Evolutionary conservation across 148 eudicot genomes (phyloP).

Genomic region (Rhododendron kiyosumense): DNA sequence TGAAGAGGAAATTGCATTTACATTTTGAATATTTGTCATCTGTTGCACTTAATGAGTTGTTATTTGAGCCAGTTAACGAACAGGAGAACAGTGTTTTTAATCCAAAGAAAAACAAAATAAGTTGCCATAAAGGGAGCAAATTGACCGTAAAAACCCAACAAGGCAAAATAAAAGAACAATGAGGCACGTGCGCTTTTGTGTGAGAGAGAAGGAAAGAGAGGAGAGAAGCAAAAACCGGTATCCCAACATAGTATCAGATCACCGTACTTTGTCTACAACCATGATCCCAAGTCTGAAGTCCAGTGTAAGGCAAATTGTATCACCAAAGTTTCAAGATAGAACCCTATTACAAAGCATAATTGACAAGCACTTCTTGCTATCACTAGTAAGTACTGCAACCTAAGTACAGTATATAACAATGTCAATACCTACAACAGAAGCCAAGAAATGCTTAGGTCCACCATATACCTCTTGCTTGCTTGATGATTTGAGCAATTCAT

Average conservation of each 20-base stretch:
- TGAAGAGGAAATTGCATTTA: background rate
- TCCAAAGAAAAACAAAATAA: background rate
- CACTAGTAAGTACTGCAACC: background rate
- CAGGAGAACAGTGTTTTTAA: background rate
- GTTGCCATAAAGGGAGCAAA: background rate
- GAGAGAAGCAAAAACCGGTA: slow-evolving; percentile 1
- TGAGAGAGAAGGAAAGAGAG: background rate
- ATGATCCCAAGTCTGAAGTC: background rate
- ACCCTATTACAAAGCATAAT: background rate
- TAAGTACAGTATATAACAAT: background rate
- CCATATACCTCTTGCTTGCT: background rate
- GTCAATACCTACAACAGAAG: background rate
- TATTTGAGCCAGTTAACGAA: background rate
- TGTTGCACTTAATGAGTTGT: background rate
- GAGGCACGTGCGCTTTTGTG: background rate
- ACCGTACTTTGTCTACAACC: background rate
- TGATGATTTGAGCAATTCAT: background rate
- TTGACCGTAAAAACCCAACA: background rate
- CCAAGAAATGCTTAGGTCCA: background rate
- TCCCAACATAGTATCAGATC: background rate
- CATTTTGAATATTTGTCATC: background rate
- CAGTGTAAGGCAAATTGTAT: background rate
- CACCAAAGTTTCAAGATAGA: background rate
- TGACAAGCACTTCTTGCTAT: background rate
- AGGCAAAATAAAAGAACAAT: background rate